Percentiles rank a stretch among this genome's conserved stretches.
Conservation (phyloP, 1,284 basidiomycete genomes). For the Pseudozyma pruni region DNA sequence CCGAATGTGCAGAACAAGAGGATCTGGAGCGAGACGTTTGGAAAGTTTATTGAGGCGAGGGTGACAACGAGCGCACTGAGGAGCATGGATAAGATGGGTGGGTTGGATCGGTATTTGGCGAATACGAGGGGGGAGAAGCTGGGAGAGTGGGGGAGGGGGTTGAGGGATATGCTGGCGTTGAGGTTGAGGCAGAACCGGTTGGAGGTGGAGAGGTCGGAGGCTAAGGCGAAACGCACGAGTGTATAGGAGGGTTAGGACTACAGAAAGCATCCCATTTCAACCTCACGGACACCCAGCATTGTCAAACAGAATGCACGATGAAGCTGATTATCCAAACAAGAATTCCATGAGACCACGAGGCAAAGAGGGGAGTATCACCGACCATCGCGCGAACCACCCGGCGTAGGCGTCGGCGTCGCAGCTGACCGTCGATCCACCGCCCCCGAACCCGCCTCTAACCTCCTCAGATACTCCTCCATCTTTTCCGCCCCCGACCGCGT, state of each 20-base stretch:
- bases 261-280: no score
- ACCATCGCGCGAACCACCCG: no score
- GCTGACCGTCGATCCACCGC: background rate
- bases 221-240: no score
- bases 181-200: constrained; percentile 34
- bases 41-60: constrained; percentile 29
- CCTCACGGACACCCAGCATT: no score
- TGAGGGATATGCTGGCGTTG: constrained; percentile 47
- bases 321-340: no score
- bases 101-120: constrained; percentile 61
- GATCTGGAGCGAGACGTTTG: constrained; percentile 52
- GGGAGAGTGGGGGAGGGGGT: constrained; percentile 58
- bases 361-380: no score
- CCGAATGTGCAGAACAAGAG: constrained; percentile 63
- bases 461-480: constrained; percentile 44
- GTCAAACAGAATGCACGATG: no score
- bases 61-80: constrained; percentile 55
- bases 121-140: constrained; percentile 53
- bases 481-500: constrained; percentile 33
- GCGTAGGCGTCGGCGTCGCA: constrained; percentile 21
- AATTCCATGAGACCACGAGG: no score
- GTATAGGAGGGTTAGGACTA: no score
- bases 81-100: constrained; percentile 62
- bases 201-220: background rate
- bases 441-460: constrained; percentile 16